These are phyloP conservation scores for Globisporangium radiosum DNA, from an alignment of 352 stramenopile species.

Conservation along the genomic window DNA sequence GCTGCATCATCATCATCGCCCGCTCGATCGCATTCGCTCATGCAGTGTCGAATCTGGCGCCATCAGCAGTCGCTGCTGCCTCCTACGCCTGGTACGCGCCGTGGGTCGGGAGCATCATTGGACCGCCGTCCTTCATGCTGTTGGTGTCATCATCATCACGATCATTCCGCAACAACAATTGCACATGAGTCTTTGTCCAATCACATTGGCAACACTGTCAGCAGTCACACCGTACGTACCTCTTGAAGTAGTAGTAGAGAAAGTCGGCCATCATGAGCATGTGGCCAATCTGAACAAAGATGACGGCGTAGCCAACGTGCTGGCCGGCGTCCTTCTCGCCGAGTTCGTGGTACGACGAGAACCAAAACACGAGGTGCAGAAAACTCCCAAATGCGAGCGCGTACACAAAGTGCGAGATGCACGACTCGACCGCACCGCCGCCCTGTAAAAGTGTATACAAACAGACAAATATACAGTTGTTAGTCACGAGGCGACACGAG, in stretches of 20 bases:
- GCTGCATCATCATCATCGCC: not conserved
- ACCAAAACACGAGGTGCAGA: conserved; percentile 98
- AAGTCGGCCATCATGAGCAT: conserved; percentile 99
- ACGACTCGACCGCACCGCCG: conserved; percentile 92
- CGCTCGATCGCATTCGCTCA: not conserved
- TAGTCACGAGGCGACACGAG: not conserved
- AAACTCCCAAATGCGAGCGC: conserved; percentile 93
- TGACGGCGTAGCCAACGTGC: conserved; percentile 92
- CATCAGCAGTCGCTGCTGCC: not conserved
- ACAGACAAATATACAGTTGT: not conserved
- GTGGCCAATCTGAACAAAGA: conserved; percentile 97
- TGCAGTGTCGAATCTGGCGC: too few species aligned
- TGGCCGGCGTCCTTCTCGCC: conserved; percentile 88
- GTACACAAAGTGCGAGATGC: conserved; percentile 97
- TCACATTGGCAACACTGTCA: too few species aligned
- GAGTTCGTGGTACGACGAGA: conserved; percentile 98
- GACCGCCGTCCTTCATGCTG: conserved; percentile 84
- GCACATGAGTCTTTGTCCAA: too few species aligned
- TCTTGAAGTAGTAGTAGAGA: conserved; percentile 99
- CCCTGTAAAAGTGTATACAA: conserved; percentile 25
- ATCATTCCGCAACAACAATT: conserved; percentile 4
- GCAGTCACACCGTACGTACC: conserved; percentile 20
- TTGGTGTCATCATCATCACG: not conserved
- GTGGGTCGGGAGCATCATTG: conserved; percentile 88
- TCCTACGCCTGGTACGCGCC: conserved; percentile 73